Base-by-base conservation (phyloP, 2,329 filamentous ascomycete species). In the Aspergillus pseudonomiae region DNA sequence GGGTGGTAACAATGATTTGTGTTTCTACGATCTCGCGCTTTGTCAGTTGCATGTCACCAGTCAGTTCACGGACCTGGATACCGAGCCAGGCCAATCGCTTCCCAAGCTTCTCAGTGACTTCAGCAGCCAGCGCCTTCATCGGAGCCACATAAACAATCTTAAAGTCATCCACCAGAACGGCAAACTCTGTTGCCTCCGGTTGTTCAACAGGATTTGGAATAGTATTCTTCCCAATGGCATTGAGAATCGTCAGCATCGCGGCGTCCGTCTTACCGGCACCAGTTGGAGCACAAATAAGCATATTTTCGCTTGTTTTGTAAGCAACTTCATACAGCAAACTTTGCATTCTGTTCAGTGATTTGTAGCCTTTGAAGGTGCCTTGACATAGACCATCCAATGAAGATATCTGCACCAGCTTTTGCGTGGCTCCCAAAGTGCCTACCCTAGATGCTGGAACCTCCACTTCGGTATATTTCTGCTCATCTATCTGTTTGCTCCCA, bases 191-290 rank as follows among this genome's bases (percentile, higher is more conserved):
- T 0, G 91, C 88, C 60, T 88, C 82, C 0, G 87, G 87, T 46
- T 92, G 83, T 62, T 96, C 92, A 11, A 90, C 84, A 0, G 94
- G 94, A 68, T 88, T 93, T 0, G 95, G 94, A 0, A 85, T 83
- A 28, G 92, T 86, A 72, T 98, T 94, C 75, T 96, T 94, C 1
- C 91, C 89, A 62, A 99, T 89, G 0, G 92, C 91, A 75, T 97
- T 96, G 63, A 99, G 83, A 63, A 99, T 93, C 0, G 96, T 95
- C 69, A 99, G 85, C 94, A 99, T 96, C 10, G 95, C 96, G 34
- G 94, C 95, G 79, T 99, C 95, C 1, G 95, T 99, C 85, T 99
- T 99, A 88, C 95, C 95, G 65, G 94, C 94, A 87, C 95, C 95
- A 60, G 95, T 99, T 5, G 95, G 95, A 26, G 95, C 95, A 78